Percentiles rank a stretch among this genome's conserved stretches.
These are phyloP conservation scores for Lecanicillium sp. DNA, from an alignment of 2,329 filamentous ascomycete genomes.

Conservation along the genomic window DNA sequence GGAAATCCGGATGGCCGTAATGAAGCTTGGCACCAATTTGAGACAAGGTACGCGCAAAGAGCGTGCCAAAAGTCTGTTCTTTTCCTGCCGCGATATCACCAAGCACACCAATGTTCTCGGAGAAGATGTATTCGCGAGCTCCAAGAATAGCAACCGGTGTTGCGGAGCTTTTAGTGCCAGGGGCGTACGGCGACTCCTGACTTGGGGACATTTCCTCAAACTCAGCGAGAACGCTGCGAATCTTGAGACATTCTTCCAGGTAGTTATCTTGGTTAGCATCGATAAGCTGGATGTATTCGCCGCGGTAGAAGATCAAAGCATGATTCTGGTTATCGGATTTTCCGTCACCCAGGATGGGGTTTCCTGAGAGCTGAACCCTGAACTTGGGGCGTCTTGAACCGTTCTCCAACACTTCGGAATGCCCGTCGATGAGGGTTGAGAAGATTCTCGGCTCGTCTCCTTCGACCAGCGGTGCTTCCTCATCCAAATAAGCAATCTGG, in stretches of 20 bases:
- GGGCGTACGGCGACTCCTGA: constrained; percentile 93
- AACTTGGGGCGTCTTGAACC: constrained; percentile 96
- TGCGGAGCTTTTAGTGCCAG: constrained; percentile 71
- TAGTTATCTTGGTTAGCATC: constrained; percentile 99
- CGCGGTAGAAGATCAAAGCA: constrained; percentile 94
- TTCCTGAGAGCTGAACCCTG: constrained; percentile 92
- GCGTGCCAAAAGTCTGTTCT: constrained; percentile 98
- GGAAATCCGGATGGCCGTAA: constrained; percentile 98
- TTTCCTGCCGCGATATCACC: constrained; percentile 98
- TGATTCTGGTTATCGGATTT: constrained; percentile 99
- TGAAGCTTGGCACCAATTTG: constrained; percentile 98
- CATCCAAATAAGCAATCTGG: constrained; percentile 95
- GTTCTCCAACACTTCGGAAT: constrained; percentile 97
- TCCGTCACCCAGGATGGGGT: constrained; percentile 95
- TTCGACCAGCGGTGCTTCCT: constrained; percentile 81
- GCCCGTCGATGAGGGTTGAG: constrained; percentile 91
- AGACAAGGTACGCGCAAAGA: constrained; percentile 91
- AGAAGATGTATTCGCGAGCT: constrained; percentile 99
- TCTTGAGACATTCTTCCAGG: constrained; percentile 96
- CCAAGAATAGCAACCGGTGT: constrained; percentile 92
- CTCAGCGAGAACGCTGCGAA: constrained; percentile 91
- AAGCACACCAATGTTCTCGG: constrained; percentile 97
- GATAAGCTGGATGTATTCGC: constrained; percentile 98
- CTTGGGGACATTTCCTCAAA: constrained; percentile 98
- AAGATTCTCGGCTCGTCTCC: constrained; percentile 93